Evolutionary conservation across 2,329 filamentous ascomycete genomes (phyloP), one percentile per base, ranked within the genome.

Genomic region (Pseudocercospora musae): DNA sequence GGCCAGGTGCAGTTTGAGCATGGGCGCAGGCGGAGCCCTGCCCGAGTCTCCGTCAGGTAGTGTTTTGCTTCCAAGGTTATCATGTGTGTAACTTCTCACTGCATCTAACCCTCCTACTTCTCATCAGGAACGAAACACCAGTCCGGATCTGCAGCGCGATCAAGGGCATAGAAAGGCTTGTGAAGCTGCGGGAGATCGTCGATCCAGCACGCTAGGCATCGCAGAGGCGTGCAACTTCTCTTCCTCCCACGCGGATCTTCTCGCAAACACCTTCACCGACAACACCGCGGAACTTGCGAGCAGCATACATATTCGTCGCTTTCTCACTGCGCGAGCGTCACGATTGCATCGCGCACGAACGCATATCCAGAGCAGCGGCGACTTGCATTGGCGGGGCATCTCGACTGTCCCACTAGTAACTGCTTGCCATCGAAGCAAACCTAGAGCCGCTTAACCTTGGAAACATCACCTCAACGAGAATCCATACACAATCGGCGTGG

Each of bases 341-440:
- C 15, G 10, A 20, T 52, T 31, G 48, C 48, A 13, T 13, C 48
- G 48, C 48, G 13, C 33, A 37, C 33, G 13, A 37, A 37, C 33
- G 33, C 13, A 4, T 37, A 37, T 37, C 15, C 33, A 37, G 33
- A 37, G 33, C 13, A 37, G 33, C 33, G 33, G 20, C 48, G 48
- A 46, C 42, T 46, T 46, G 42, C 42, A n/a, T 46, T 10, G 42
- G 42, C 21, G 42, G 42, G 42, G 48, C 48, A 42, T 23, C 31
- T 42, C 27, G 55, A 57, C 37, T 27, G 55, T 57, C 37, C 53
- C 53, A 42, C 53, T 48, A 20, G 37, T 48, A 18, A 21, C 37
- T 31, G 37, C 53, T 56, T 56, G 31, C 33, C 33, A 11, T 21
- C 27, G 55, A 48, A 46, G 46, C 57, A 44, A 52, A 53, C 48